Conservation (phyloP, 2,329 filamentous ascomycete species). For the Xylaria sp. region DNA sequence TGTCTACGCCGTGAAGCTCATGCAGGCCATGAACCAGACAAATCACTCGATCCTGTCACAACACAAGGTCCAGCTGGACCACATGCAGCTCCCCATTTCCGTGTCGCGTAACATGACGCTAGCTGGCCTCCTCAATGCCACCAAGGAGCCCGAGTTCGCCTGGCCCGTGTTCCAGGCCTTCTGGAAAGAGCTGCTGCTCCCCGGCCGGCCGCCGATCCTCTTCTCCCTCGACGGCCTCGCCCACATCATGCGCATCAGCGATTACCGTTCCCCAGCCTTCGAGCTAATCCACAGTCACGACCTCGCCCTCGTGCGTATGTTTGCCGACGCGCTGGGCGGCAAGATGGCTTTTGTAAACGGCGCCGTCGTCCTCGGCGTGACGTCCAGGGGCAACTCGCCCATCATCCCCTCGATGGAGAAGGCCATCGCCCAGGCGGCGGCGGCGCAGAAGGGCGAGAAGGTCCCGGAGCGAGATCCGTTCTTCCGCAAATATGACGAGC, state of each 20-base stretch:
- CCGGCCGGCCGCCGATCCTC: conserved; percentile 67
- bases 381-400: conserved; percentile 76
- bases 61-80: conserved; percentile 60
- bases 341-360: conserved; percentile 72
- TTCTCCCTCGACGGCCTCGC: conserved; percentile 82
- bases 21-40: conserved; percentile 77
- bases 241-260: conserved; percentile 82
- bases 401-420: conserved; percentile 74
- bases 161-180: conserved; percentile 85
- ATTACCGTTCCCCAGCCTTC: conserved; percentile 77
- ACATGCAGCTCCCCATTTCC: conserved; percentile 69
- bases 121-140: conserved; percentile 74
- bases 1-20: conserved; percentile 77
- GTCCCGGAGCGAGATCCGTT: conserved; percentile 62
- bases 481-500: conserved; percentile 66
- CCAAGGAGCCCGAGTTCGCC: conserved; percentile 79
- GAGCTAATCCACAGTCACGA: conserved; percentile 88
- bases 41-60: conserved; percentile 73
- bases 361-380: conserved; percentile 80
- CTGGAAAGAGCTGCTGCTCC: conserved; percentile 78
- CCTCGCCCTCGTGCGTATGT: conserved; percentile 78
- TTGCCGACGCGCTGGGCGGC: conserved; percentile 77
- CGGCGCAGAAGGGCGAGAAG: conserved; percentile 52
- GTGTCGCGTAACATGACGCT: conserved; percentile 71
- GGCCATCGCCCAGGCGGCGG: conserved; percentile 68